Evolutionary conservation across 2,329 filamentous ascomycete species (phyloP), one percentile per base, ranked within the genome.

Genomic region (Parastagonospora nodorum): DNA sequence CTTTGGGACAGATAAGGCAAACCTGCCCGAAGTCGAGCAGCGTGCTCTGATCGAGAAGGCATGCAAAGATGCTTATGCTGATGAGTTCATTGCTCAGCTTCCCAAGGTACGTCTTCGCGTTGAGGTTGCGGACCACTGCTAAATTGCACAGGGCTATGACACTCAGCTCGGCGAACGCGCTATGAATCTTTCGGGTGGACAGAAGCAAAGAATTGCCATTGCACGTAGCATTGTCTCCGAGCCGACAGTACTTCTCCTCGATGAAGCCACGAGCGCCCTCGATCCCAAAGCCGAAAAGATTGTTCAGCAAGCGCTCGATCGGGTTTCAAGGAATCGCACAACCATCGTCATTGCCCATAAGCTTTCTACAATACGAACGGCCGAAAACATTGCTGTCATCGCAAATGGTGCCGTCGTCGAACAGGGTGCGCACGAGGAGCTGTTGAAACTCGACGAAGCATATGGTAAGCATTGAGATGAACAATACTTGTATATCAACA

Each of bases 341-440:
- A 97, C 93, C 2, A 96, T 97, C 64, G 89, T 92, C 7, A 97
- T 99, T 73, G 94, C 94, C 36, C 94, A 99, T 76, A 89, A 93
- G 64, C 80, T 97, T 6, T 96, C 92, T 0, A 99, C 94, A 4
- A 96, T 97, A 76, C 91, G 86, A 71, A 87, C 92, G 59, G 92
- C 93, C 0, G 88, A 97, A 73, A 97, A 96, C 67, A 97, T 99
- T 62, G 90, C 96, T 15, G 92, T 97, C 59, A 92, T 99, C 86
- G 82, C 86, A 8, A 74, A 86, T 51, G 93, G 93, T 7, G 76
- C 80, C 15, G 93, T 99, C 48, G 80, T 96, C 11, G 94, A 99
- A 74, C 92, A 97, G 74, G 94, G 94, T 42, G 92, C 84, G 0
- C 93, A 97, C 68, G 84, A 92, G 51, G 80, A 88, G 10, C 82